Base-by-base conservation (phyloP, 2,329 filamentous ascomycete genomes). In the Phaeosphaeriaceae sp. region DNA sequence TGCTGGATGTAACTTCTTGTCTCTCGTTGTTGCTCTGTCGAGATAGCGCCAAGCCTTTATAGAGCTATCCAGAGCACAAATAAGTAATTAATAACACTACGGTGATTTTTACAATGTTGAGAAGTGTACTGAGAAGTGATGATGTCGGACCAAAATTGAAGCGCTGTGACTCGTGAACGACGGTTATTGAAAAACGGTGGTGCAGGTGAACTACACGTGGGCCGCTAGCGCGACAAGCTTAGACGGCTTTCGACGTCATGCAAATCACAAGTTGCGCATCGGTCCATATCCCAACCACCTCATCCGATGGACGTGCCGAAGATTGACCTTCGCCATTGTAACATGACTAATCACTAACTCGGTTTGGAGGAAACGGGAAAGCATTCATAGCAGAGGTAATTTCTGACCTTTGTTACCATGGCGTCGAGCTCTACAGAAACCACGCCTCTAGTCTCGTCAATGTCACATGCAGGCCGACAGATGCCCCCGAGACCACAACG, bases 401-500 rank as follows among this genome's bases (percentile, higher is more conserved):
- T 5, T 9, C n/a, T 3, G n/a, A 34, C 20, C 30, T 18, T n/a
- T 33, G 17, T 45, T 46, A 59, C 32, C 53, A 73, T 72, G 68
- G 67, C 68, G 48, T 70, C 70, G 21, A 66, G 57, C 56, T 71
- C 67, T 23, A 68, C 66, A 42, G 71, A 74, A 54, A 68, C 66
- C 20, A 73, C 71, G 42, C 71, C 71, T 47, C 52, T 74, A 45
- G 65, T 74, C 45, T 68, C 70, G 40, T 72, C 71, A 36, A 56
- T 72, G 61, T 58, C 71, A 15, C 56, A 68, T 45, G 52, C 61
- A 26, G 44, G 54, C 20, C 37, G 35, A 44, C 34, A 18, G 21
- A 57, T 58, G 3, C 52, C 67, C 3, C 50, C 68, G 5, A 77
- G 72, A 60, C 76, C 80, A 13, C 64, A 78, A 42, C 83, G 88